A percentile compares a stretch with the other conserved stretches of the same genome.
Evolutionary conservation across 805 yeast genomes (phyloP).

Genomic region (Kregervanrija pseudodelftensis): DNA sequence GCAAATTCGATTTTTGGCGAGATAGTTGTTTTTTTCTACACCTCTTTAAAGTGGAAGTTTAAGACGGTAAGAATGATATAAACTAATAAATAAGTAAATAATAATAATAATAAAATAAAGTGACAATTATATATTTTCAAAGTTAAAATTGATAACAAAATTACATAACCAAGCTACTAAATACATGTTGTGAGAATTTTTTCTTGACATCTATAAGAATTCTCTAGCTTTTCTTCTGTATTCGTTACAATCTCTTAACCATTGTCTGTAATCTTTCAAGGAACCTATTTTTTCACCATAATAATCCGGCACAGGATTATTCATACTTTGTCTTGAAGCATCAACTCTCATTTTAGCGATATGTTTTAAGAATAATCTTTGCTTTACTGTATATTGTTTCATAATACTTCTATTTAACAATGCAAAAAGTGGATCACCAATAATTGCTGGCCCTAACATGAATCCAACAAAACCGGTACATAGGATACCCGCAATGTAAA

Average conservation of each 20-base stretch:
- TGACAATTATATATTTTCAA: too few relatives aligned
- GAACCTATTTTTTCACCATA: slow-evolving; percentile 95
- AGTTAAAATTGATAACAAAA: too few relatives aligned
- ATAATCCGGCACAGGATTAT: slow-evolving; percentile 97
- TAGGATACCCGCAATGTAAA: slow-evolving; percentile 66
- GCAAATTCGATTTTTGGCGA: too few relatives aligned
- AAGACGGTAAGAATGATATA: too few relatives aligned
- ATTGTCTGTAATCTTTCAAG: slow-evolving; percentile 78
- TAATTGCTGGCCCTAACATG: slow-evolving; percentile 68
- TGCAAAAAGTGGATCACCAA: slow-evolving; percentile 66
- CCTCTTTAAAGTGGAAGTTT: too few relatives aligned
- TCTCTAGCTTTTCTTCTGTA: slow-evolving; percentile 77
- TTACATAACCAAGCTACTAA: too few relatives aligned
- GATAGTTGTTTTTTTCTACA: too few relatives aligned
- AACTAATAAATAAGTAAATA: neutral
- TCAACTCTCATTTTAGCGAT: slow-evolving; percentile 79
- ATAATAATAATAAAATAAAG: too few relatives aligned
- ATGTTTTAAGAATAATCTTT: slow-evolving; percentile 66
- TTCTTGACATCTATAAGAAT: slow-evolving; percentile 40
- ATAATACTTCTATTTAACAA: slow-evolving; percentile 41
- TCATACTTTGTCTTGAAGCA: slow-evolving; percentile 82
- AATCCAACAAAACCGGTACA: slow-evolving; percentile 73
- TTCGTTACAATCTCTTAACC: slow-evolving; percentile 94
- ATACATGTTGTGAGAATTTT: too few relatives aligned
- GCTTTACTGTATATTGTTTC: slow-evolving; percentile 48